A percentile compares a stretch with the other conserved stretches of the same genome.
Conservation (phyloP, 2,329 filamentous ascomycete species). For the Hymenoscyphus scutula region DNA sequence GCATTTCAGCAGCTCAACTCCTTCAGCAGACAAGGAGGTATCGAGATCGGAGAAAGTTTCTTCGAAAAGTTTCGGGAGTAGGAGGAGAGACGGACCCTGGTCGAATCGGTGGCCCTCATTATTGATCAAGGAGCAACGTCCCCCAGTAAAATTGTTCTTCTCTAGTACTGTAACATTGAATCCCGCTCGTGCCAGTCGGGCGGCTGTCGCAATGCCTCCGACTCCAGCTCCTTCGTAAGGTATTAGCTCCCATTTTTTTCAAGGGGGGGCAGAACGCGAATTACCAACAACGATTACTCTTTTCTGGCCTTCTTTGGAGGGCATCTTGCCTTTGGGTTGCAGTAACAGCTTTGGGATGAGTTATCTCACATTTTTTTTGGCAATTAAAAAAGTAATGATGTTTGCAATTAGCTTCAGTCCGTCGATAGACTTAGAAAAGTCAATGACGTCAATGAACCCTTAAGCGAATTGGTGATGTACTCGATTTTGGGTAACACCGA, state of each 20-base stretch:
- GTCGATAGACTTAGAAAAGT: neutral
- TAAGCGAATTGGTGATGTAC: neutral
- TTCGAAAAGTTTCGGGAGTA: conserved; percentile 68
- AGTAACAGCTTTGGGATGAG: neutral
- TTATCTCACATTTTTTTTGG: neutral
- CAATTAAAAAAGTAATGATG: neutral
- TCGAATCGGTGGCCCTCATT: conserved; percentile 67
- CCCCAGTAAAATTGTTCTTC: conserved; percentile 71
- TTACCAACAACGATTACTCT: conserved; percentile 54
- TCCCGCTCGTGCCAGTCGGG: conserved; percentile 67
- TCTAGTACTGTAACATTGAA: conserved; percentile 74
- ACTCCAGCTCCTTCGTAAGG: conserved; percentile 59
- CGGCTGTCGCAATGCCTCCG: conserved; percentile 69
- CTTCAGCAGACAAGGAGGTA: conserved; percentile 63
- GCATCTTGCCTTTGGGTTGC: neutral
- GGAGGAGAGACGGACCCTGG: conserved; percentile 70
- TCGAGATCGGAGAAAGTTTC: conserved; percentile 68
- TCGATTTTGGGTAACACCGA: too few species aligned
- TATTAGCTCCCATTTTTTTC: conserved; percentile 28
- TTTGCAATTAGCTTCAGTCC: conserved; percentile 1
- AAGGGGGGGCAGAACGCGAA: conserved; percentile 20
- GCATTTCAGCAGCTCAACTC: conserved; percentile 67
- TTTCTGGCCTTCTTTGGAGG: conserved; percentile 34
- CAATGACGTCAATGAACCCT: neutral
- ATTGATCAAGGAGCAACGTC: conserved; percentile 65